phyloP scores from a whole-genome alignment of 1,284 basidiomycete genomes.

The Erythrobasidium hasegawianum region DNA sequence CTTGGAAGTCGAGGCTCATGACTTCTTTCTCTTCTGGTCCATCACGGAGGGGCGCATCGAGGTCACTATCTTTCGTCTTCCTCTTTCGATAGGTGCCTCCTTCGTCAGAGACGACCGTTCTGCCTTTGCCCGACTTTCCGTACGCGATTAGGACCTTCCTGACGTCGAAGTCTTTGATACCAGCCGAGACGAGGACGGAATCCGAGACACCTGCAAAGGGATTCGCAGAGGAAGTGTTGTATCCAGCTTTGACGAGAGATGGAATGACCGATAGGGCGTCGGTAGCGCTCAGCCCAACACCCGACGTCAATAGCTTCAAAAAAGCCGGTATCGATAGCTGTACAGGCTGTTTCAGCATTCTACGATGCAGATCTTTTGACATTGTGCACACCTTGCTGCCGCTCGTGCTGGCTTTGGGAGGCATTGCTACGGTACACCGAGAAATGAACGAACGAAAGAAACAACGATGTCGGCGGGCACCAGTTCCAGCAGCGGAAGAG shows the following conservation, averaged over 20 bases:
- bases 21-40: constrained; percentile 55
- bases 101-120: constrained; percentile 32
- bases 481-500: not conserved
- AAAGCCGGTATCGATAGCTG: constrained; percentile 64
- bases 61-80: constrained; percentile 47
- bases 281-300: constrained; percentile 58
- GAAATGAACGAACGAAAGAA: not conserved
- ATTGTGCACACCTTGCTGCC: not conserved
- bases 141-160: constrained; percentile 58
- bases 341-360: not conserved
- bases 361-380: not conserved
- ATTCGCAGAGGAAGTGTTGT: constrained; percentile 36
- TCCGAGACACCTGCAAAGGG: constrained; percentile 33
- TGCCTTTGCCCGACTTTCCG: constrained; percentile 50
- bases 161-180: constrained; percentile 21
- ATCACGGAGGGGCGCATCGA: constrained; percentile 61
- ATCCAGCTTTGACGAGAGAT: constrained; percentile 61
- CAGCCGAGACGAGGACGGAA: constrained; percentile 31
- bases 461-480: constrained; percentile 1
- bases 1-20: constrained; percentile 64
- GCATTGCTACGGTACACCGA: not conserved
- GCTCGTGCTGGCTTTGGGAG: not conserved
- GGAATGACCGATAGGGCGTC: constrained; percentile 72
- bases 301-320: constrained; percentile 64
- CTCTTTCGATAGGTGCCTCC: constrained; percentile 40